These are phyloP conservation scores for Teunomyces cretensis DNA, from an alignment of 805 yeast species.

Conservation along the genomic window DNA sequence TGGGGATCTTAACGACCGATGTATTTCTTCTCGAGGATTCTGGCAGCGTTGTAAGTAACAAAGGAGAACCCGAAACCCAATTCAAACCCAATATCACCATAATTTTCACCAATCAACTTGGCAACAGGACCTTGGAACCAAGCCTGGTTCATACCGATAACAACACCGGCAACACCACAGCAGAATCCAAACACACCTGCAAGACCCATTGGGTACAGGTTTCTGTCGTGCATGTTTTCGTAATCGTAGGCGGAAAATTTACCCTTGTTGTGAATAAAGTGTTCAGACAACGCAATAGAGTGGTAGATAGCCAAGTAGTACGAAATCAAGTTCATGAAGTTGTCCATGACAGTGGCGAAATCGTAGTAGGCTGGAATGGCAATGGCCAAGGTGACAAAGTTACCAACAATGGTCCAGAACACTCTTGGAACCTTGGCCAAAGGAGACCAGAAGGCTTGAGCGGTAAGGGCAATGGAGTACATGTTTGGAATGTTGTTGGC, in stretches of 20 bases:
- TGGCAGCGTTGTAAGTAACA: conserved; percentile 52
- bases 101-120: conserved; percentile 55
- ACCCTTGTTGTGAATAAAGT: conserved; percentile 72
- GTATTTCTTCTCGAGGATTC: conserved; percentile 69
- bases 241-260: conserved; percentile 60
- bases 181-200: conserved; percentile 80
- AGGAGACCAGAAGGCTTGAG: conserved; percentile 80
- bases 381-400: conserved; percentile 75
- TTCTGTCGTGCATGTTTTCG: conserved; percentile 56
- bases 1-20: conserved; percentile 43
- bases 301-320: conserved; percentile 88
- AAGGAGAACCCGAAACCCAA: conserved; percentile 67
- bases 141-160: conserved; percentile 80
- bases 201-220: conserved; percentile 66
- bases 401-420: conserved; percentile 76
- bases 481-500: conserved; percentile 92
- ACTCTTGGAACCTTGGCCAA: conserved; percentile 78
- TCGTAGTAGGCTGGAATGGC: conserved; percentile 84
- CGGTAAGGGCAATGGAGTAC: conserved; percentile 86
- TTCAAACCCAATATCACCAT: conserved; percentile 90
- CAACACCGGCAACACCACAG: conserved; percentile 84
- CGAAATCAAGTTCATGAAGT: conserved; percentile 89
- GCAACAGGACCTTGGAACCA: conserved; percentile 81
- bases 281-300: conserved; percentile 76
- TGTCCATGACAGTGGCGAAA: conserved; percentile 69